Conservation (phyloP, 352 stramenopile genomes). For the Phytopythium boreale region DNA sequence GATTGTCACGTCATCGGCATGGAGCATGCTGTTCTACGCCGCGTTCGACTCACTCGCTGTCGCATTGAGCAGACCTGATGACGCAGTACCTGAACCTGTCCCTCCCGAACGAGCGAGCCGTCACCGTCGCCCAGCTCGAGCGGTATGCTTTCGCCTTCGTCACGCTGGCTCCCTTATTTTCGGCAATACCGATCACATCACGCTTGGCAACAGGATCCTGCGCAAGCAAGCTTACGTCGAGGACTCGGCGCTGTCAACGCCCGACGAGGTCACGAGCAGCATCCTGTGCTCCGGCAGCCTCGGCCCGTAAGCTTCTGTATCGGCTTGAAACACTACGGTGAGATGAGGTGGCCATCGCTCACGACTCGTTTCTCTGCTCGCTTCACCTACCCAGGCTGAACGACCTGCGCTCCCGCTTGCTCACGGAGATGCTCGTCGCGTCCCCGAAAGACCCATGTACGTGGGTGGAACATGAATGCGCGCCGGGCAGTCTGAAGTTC, state of each 20-base stretch:
- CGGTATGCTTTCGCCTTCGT: constrained; percentile 15
- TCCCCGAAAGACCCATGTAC: constrained; percentile 34
- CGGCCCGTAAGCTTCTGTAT: constrained; percentile 24
- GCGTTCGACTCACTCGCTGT: background rate
- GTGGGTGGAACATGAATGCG: background rate
- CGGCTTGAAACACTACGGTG: background rate
- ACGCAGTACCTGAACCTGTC: constrained; percentile 30
- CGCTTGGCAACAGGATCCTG: constrained; percentile 23
- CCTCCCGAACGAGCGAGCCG: constrained; percentile 18
- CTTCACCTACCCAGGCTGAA: constrained; percentile 19
- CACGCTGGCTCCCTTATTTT: background rate
- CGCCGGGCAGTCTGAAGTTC: background rate
- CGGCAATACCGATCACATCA: background rate
- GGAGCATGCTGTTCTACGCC: background rate
- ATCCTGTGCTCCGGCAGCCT: constrained; percentile 34
- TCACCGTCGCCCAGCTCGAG: constrained; percentile 34
- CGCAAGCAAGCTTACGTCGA: constrained; percentile 46
- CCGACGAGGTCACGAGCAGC: constrained; percentile 25
- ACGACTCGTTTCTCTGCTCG: background rate
- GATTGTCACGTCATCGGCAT: background rate
- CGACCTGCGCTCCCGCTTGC: constrained; percentile 37
- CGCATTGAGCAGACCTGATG: constrained; percentile 22
- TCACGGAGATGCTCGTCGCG: constrained; percentile 32
- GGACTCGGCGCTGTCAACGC: constrained; percentile 28
- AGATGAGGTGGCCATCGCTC: background rate